Conservation (phyloP, 352 stramenopile genomes). For the Globisporangium splendens region DNA sequence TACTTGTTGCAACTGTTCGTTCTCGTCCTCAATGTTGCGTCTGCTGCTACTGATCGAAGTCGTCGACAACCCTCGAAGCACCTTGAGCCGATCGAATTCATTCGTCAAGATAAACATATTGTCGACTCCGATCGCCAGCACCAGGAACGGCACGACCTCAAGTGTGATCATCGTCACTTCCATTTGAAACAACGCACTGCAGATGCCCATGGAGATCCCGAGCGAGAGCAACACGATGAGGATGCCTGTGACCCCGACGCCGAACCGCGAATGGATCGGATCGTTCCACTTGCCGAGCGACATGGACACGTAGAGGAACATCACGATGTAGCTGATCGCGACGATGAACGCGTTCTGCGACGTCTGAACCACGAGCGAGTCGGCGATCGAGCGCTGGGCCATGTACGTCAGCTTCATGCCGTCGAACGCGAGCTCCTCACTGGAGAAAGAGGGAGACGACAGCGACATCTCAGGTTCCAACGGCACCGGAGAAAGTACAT, state of each 20-base stretch:
- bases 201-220: constrained; percentile 68
- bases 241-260: constrained; percentile 79
- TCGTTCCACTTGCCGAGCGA: constrained; percentile 74
- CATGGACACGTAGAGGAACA: constrained; percentile 89
- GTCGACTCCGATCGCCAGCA: constrained; percentile 90
- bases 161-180: constrained; percentile 91
- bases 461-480: background rate
- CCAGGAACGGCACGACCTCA: constrained; percentile 89
- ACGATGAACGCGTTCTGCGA: constrained; percentile 88
- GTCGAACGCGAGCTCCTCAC: constrained; percentile 6
- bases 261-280: constrained; percentile 71
- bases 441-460: background rate
- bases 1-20: constrained; percentile 50
- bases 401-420: constrained; percentile 84
- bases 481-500: background rate
- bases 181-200: constrained; percentile 56
- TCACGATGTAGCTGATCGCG: constrained; percentile 82
- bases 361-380: constrained; percentile 83
- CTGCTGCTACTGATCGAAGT: constrained; percentile 25
- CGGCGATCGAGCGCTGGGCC: constrained; percentile 79
- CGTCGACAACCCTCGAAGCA: constrained; percentile 35
- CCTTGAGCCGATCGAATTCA: constrained; percentile 71
- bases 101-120: constrained; percentile 93
- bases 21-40: constrained; percentile 28
- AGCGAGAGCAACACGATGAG: constrained; percentile 82